Conservation (phyloP, 2,329 filamentous ascomycete species). For the Phialemonium atrogriseum region DNA sequence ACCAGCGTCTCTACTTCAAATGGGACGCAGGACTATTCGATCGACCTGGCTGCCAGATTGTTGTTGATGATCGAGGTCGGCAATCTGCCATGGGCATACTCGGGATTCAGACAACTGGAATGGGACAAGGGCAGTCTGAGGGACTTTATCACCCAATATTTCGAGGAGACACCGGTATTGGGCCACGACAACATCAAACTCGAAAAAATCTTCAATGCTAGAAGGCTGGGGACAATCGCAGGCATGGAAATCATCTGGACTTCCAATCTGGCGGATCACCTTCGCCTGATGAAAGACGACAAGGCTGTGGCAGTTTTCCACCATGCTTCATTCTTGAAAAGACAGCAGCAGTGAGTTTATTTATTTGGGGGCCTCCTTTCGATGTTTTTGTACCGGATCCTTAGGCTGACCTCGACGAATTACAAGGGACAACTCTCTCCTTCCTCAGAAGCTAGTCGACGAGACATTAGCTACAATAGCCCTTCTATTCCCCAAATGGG, state of each 20-base stretch:
- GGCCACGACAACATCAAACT: slow-evolving; percentile 9
- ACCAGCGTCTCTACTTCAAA: no score
- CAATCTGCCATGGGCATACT: not conserved
- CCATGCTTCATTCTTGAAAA: slow-evolving; percentile 26
- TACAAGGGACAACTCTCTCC: slow-evolving; percentile 12
- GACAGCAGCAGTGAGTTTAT: slow-evolving; percentile 12
- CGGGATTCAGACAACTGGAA: not conserved
- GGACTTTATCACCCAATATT: slow-evolving; percentile 1
- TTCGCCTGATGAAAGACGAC: slow-evolving; percentile 28
- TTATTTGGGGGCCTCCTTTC: not conserved
- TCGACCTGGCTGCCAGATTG: slow-evolving; percentile 6
- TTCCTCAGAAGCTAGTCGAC: slow-evolving; percentile 21
- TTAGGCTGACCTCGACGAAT: no score
- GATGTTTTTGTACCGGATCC: no score
- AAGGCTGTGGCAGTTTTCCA: slow-evolving; percentile 30
- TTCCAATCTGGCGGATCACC: slow-evolving; percentile 30
- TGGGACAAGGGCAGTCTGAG: slow-evolving; percentile 1
- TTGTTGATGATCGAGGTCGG: slow-evolving; percentile 6
- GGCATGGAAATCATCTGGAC: slow-evolving; percentile 28
- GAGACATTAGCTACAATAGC: slow-evolving; percentile 28
- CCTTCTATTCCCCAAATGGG: slow-evolving; percentile 24
- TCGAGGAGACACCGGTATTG: not conserved
- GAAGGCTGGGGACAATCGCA: slow-evolving; percentile 20
- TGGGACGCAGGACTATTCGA: no score
- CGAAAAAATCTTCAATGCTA: slow-evolving; percentile 14